Evolutionary conservation across 768 basidiomycete genomes (phyloP), one percentile per base, ranked within the genome.

Genomic region (Amanita exitialis): DNA sequence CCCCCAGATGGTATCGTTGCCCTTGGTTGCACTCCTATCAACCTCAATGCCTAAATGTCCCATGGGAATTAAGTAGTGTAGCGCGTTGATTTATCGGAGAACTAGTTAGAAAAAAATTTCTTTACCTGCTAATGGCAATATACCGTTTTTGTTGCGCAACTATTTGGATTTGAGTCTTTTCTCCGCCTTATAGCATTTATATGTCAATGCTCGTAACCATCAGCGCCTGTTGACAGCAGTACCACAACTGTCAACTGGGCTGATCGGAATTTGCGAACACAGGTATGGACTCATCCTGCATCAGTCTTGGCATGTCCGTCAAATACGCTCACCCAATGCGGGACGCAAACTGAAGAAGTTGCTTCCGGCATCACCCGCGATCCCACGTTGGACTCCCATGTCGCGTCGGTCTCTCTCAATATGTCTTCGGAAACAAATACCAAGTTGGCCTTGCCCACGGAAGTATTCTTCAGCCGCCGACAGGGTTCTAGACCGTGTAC

Each of bases 1-100:
- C n/a, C n/a, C n/a, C n/a, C 47, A 62, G 62, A 61, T 23, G 64
- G 63, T 12, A 35, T 62, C 20, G 44, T 65, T 38, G 59, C 52
- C 30, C 18, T 64, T 43, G 64, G 64, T 16, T 65, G 64, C 61
- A 54, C 58, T 15, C 63, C 65, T 32, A 57, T 62, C 56, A 64
- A 62, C 48, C 12, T 62, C 56, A 59, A 57, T 52, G 47, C 58
- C 42, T 67, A 57, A 55, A 39, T 18, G 1, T 42, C 28, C 25
- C 0, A 3, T 20, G 3, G 23, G 15, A 23, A 10, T 18, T 36
- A 7, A 20, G 2, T 20, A n/a, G 32, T 6, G 1, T 16, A 5
- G 13, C 0, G 28, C n/a, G 8, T 46, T 1, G 9, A 21, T 6
- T 16, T 3, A 15, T n/a, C 4, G 7, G 27, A 16, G 15, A n/a